Percentiles rank a stretch among this genome's conserved stretches.
These are phyloP conservation scores for Larix kaempferi DNA, from an alignment of 75 land plant genomes.

Conservation along the genomic window DNA sequence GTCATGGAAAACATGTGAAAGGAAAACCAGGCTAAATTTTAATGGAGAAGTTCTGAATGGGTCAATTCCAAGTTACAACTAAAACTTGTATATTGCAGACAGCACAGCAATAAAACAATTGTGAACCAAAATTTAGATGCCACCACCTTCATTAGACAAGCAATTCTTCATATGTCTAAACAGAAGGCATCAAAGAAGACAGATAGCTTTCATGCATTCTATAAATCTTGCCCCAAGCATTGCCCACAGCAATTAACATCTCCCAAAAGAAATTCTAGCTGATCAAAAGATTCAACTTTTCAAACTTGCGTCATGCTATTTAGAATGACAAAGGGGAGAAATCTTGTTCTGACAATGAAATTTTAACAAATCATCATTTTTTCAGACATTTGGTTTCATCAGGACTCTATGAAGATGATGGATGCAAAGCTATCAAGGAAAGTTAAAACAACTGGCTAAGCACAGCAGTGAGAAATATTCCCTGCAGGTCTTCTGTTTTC, in stretches of 20 bases:
- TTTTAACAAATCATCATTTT: background rate
- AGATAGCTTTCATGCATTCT: too few species aligned
- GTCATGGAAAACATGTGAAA: background rate
- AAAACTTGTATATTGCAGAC: background rate
- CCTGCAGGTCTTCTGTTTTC: background rate
- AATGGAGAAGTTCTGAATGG: background rate
- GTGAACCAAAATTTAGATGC: background rate
- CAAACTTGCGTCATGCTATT: too few species aligned
- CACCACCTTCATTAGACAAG: background rate
- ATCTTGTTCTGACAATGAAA: too few species aligned
- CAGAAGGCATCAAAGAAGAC: too few species aligned
- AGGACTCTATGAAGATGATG: conserved; percentile 1
- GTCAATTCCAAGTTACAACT: background rate
- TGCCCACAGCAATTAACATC: too few species aligned
- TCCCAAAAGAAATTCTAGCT: too few species aligned
- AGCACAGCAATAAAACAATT: background rate
- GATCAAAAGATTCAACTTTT: too few species aligned
- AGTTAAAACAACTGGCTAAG: background rate
- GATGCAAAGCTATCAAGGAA: conserved; percentile 11
- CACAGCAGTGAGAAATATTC: background rate
- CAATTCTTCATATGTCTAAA: too few species aligned
- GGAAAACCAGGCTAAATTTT: background rate
- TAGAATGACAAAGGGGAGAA: too few species aligned
- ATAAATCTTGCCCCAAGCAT: too few species aligned
- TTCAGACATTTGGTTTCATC: background rate